Base-by-base conservation (phyloP, 768 basidiomycete species). In the Kwoniella bestiolae region DNA sequence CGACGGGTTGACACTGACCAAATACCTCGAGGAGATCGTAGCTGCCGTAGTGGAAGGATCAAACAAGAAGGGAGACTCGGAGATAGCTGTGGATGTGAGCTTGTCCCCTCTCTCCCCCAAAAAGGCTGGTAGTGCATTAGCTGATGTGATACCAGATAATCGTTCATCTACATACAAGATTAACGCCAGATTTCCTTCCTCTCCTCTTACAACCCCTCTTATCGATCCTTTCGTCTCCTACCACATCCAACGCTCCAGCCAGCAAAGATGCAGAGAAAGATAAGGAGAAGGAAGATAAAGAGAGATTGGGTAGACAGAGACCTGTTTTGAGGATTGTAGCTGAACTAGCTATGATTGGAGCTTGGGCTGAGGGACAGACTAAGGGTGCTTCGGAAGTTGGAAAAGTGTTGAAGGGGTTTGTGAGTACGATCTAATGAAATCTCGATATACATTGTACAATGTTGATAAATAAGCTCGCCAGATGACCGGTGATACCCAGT, bases 21-120 rank as follows among this genome's bases (percentile, higher is more conserved):
- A 96, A 82, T 98, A 99, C 79, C 85, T 94, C 52, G 94, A 96
- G 76, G 96, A 99, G 82, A 89, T 97, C 67, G 91, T 90, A 1
- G 87, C 88, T 11, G 94, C 94, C 6, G 85, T 89, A 1, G 83
- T 91, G 2, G 96, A 99, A 77, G 96, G 96, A 3, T 84, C 94
- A 44, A 82, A 82, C 8, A 87, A 90, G 68, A 96, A 93, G 83
- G 91, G 90, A 0, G 95, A 96, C 80, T 89, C 89, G 69, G 95
- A 99, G 72, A 86, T 92, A 63, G 92, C 93, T 28, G 90, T 93
- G 18, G 94, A 98, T 85, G 96, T 95, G 66, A 70, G 84, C 66
- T 2, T 38, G n/a, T n/a, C n/a, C n/a, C n/a, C n/a, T n/a, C n/a
- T 28, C 34, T 23, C 45, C 3, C 28, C 23, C 44, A 32, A 5